These are phyloP conservation scores for Corchorus olitorius DNA, from an alignment of 345 rosid genomes.

Conservation along the genomic window DNA sequence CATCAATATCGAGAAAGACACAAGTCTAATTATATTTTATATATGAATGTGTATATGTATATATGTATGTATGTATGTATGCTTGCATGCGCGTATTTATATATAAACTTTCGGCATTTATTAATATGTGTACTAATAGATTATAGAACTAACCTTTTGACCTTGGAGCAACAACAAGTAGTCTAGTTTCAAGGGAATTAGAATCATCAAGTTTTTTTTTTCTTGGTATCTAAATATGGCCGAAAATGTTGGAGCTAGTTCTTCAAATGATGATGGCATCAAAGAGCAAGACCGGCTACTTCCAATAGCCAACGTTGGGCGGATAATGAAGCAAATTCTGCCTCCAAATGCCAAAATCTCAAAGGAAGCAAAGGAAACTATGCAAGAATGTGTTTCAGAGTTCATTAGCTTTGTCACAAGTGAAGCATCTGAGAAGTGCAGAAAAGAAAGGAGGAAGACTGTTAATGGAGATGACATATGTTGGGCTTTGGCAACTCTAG, in stretches of 20 bases:
- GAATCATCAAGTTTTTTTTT: neutral
- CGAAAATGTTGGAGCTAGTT: constrained; percentile 22
- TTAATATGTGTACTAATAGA: neutral
- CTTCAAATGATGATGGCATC: constrained; percentile 32
- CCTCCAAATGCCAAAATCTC: constrained; percentile 36
- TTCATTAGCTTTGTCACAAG: constrained; percentile 39
- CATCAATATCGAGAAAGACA: constrained; percentile 25
- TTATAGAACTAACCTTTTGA: constrained; percentile 17
- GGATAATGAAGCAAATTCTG: constrained; percentile 41
- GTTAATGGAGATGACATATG: constrained; percentile 40
- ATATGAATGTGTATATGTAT: neutral
- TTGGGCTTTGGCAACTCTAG: constrained; percentile 32
- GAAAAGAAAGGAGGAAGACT: constrained; percentile 38
- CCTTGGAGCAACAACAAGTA: neutral
- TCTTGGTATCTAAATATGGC: constrained; percentile 29
- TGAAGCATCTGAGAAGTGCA: constrained; percentile 41
- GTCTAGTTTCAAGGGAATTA: neutral
- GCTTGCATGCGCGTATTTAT: neutral
- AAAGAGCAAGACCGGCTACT: constrained; percentile 38
- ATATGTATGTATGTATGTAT: neutral
- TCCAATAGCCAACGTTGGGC: constrained; percentile 43
- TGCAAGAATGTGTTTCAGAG: constrained; percentile 44
- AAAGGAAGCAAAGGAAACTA: constrained; percentile 41
- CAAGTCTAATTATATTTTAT: neutral
- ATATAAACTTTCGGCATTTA: neutral